phyloP scores from a whole-genome alignment of 228 moss, liverwort and hornwort genomes.

The Sphagnum magellanicum region DNA sequence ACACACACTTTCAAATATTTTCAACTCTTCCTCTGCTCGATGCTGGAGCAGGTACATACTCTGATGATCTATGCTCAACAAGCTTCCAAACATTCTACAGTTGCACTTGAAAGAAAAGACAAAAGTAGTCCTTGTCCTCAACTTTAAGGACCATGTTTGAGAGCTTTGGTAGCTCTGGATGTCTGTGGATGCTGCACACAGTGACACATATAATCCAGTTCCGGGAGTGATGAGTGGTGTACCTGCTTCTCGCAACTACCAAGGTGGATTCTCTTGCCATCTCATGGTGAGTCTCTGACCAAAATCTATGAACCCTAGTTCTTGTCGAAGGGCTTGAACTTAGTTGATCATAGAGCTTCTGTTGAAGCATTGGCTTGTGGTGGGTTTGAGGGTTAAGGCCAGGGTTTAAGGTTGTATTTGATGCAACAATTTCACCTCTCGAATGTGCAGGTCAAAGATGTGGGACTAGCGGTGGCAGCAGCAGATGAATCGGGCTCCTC shows the following conservation, averaged over 20 bases:
- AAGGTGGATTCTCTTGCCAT: slow-evolving; percentile 82
- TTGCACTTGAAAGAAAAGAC: slow-evolving; percentile 2
- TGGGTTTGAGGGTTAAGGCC: neutral
- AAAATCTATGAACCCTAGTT: neutral
- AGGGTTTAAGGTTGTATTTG: neutral
- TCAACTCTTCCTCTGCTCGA: slow-evolving; percentile 87
- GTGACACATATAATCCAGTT: slow-evolving; percentile 97
- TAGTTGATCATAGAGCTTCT: neutral
- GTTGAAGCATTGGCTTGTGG: neutral
- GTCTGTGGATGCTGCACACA: slow-evolving; percentile 15
- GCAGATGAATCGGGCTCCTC: slow-evolving; percentile 61
- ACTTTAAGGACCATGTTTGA: neutral
- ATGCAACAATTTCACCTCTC: neutral
- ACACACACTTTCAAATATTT: slow-evolving; percentile 61
- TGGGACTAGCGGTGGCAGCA: slow-evolving; percentile 75
- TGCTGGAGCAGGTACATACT: slow-evolving; percentile 91
- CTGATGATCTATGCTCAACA: neutral
- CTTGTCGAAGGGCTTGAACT: neutral
- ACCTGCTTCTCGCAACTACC: slow-evolving; percentile 72
- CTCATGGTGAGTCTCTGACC: slow-evolving; percentile 42
- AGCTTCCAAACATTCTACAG: neutral
- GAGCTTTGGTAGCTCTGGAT: neutral
- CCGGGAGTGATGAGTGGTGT: slow-evolving; percentile 88
- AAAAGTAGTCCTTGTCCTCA: neutral
- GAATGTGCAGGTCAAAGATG: slow-evolving; percentile 66